Evolutionary conservation across 2,329 filamentous ascomycete genomes (phyloP), one percentile per base, ranked within the genome.

Genomic region (Monosporascus sp.): DNA sequence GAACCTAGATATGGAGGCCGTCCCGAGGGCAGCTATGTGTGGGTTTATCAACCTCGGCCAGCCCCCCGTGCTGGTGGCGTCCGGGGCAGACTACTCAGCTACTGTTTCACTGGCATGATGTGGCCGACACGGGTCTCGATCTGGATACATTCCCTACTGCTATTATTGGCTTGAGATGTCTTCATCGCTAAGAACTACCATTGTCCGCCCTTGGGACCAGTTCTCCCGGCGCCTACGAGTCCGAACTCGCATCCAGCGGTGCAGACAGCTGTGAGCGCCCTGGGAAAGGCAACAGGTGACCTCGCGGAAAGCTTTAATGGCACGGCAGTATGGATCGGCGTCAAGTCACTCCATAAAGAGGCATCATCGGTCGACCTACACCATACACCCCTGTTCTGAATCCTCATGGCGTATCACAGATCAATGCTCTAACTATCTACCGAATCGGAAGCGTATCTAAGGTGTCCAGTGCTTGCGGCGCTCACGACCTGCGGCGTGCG

Each of bases 401-500:
- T 47, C 47, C 51, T 3, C 49, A 51, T 1, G 47, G 55, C 35
- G 38, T 37, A 18, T 50, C 46, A 6, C 18, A 50, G 20, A 51
- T 55, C 14, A 41, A 58, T 41, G 49, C 51, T 9, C 52, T 48
- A 11, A 53, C 46, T 3, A 18, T 55, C 14, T 53, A 57, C 45
- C 55, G 47, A 25, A 37, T 55, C 24, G 51, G 44, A 3, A 48
- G 51, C 31, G 49, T 55, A 11, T 52, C 51, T 7, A 55, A 55
- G 38, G 39, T 67, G 6, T 57, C 70, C 37, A 57, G 57, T 61
- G 0, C 58, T 76, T 11, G 63, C 67, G 1, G 58, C 64, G 1
- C 58, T 72, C 3, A 61, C 67, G 49, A 62, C 59, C 15, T 55
- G 54, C 0, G 59, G 63, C 2, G 62, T 73, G 14, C 61, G 68